Evolutionary conservation across 805 yeast genomes (phyloP).

Genomic region (Saturnispora halmiae): DNA sequence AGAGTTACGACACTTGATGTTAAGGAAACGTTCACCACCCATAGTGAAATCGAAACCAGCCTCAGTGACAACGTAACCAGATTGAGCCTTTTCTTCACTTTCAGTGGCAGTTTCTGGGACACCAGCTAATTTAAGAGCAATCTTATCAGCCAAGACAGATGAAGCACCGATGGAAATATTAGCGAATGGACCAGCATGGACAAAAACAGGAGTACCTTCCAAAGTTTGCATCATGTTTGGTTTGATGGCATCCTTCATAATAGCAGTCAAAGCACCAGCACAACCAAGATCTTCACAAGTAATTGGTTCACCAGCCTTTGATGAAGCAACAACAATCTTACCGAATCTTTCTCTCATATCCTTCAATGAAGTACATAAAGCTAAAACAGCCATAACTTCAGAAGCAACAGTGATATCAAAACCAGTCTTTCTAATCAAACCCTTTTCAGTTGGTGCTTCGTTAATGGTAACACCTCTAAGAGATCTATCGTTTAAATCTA

Average conservation of each 20-base stretch:
- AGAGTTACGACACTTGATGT: slow-evolving; percentile 89
- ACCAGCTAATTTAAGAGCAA: slow-evolving; percentile 87
- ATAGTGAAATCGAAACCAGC: slow-evolving; percentile 98
- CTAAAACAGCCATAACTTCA: slow-evolving; percentile 93
- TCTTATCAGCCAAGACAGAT: slow-evolving; percentile 85
- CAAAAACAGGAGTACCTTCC: slow-evolving; percentile 96
- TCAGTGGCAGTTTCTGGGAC: slow-evolving; percentile 35
- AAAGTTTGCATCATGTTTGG: slow-evolving; percentile 96
- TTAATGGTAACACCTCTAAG: slow-evolving; percentile 85
- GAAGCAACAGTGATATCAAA: slow-evolving; percentile 95
- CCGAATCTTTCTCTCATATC: slow-evolving; percentile 89
- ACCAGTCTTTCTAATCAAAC: slow-evolving; percentile 75
- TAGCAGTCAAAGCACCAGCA: slow-evolving; percentile 92
- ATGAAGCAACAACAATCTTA: slow-evolving; percentile 79
- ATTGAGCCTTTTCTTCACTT: slow-evolving; percentile 30
- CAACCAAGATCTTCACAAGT: slow-evolving; percentile 93
- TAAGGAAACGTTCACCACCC: slow-evolving; percentile 98
- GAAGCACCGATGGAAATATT: slow-evolving; percentile 96
- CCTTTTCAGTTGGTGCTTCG: slow-evolving; percentile 89
- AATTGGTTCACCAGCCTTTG: slow-evolving; percentile 64
- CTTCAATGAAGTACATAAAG: slow-evolving; percentile 64
- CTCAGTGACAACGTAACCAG: slow-evolving; percentile 91
- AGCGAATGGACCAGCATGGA: slow-evolving; percentile 98
- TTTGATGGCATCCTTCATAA: slow-evolving; percentile 91
- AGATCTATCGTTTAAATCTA: slow-evolving; percentile 89